Conservation (phyloP, 2,329 filamentous ascomycete genomes). For the Zasmidium angulare region DNA sequence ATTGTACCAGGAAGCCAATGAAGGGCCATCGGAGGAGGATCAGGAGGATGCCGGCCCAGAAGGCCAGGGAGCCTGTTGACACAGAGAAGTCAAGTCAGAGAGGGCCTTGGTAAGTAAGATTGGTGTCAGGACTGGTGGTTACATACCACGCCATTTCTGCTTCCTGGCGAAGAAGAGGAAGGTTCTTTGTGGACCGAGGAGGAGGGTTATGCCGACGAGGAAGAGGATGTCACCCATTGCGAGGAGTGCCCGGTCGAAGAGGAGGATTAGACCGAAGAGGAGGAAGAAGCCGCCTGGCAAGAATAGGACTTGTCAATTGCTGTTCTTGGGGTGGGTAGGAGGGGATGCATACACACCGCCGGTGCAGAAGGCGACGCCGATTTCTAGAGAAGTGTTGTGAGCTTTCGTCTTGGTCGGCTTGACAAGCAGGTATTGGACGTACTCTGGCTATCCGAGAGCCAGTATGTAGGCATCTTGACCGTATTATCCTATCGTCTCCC, state of each 20-base stretch:
- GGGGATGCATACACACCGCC: slow-evolving; percentile 68
- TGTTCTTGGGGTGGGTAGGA: slow-evolving; percentile 1
- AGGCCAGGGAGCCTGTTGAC: slow-evolving; percentile 66
- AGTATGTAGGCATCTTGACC: slow-evolving; percentile 78
- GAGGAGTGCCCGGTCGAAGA: slow-evolving; percentile 97
- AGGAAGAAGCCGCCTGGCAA: slow-evolving; percentile 93
- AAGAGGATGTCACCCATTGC: slow-evolving; percentile 99
- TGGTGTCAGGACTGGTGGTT: too few species aligned
- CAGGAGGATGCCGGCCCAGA: slow-evolving; percentile 76
- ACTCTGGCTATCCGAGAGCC: slow-evolving; percentile 96
- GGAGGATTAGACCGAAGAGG: slow-evolving; percentile 88
- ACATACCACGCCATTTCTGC: slow-evolving; percentile 78
- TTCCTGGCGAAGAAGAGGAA: slow-evolving; percentile 89
- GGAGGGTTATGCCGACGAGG: slow-evolving; percentile 91
- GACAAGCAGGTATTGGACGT: slow-evolving; percentile 41
- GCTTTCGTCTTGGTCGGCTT: background rate
- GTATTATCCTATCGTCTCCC: background rate
- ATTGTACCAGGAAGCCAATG: slow-evolving; percentile 83
- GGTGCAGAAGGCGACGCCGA: slow-evolving; percentile 96
- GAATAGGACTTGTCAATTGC: too few species aligned
- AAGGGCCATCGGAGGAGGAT: slow-evolving; percentile 91
- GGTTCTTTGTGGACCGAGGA: slow-evolving; percentile 90
- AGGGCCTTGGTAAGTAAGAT: too few species aligned
- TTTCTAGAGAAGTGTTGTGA: slow-evolving; percentile 59
- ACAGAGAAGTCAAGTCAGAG: too few species aligned